Percentiles rank a stretch among this genome's conserved stretches.
These are phyloP conservation scores for Suhomyces anneliseae DNA, from an alignment of 1,139 yeast species.

Conservation along the genomic window DNA sequence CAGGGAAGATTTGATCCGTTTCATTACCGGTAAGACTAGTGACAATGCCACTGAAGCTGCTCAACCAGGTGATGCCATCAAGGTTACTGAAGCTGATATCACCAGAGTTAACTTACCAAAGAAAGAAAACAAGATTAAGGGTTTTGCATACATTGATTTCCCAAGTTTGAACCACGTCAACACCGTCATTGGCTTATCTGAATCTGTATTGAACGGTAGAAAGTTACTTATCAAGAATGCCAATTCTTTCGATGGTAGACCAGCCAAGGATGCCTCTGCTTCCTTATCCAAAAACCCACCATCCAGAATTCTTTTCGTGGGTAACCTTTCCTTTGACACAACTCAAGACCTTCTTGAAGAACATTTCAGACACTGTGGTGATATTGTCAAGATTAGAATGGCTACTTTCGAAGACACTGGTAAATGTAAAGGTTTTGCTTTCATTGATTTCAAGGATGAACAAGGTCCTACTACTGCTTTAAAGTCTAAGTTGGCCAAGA, in stretches of 20 bases:
- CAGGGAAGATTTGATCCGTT: conserved; percentile 68
- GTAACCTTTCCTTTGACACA: conserved; percentile 92
- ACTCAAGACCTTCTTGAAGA: conserved; percentile 73
- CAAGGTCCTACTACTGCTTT: conserved; percentile 83
- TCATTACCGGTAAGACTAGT: conserved; percentile 59
- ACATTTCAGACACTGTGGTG: conserved; percentile 80
- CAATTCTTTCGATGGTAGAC: conserved; percentile 84
- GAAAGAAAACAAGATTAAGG: conserved; percentile 64
- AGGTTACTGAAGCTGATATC: conserved; percentile 49
- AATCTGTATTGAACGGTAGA: conserved; percentile 74
- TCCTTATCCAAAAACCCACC: conserved; percentile 74
- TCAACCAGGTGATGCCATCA: conserved; percentile 37
- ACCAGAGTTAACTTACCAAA: conserved; percentile 67
- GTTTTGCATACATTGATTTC: conserved; percentile 91
- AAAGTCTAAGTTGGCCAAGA: conserved; percentile 67
- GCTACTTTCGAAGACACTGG: conserved; percentile 97
- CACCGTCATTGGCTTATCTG: conserved; percentile 69
- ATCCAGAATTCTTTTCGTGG: conserved; percentile 84
- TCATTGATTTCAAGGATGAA: conserved; percentile 79
- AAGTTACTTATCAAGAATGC: conserved; percentile 82
- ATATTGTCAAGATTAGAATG: conserved; percentile 80
- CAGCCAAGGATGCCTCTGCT: conserved; percentile 51
- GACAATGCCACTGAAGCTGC: conserved; percentile 21
- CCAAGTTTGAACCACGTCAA: conserved; percentile 59
- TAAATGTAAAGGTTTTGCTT: conserved; percentile 95